Conservation (phyloP, 1,284 basidiomycete species). For the Microbotryomycetes sp. region DNA sequence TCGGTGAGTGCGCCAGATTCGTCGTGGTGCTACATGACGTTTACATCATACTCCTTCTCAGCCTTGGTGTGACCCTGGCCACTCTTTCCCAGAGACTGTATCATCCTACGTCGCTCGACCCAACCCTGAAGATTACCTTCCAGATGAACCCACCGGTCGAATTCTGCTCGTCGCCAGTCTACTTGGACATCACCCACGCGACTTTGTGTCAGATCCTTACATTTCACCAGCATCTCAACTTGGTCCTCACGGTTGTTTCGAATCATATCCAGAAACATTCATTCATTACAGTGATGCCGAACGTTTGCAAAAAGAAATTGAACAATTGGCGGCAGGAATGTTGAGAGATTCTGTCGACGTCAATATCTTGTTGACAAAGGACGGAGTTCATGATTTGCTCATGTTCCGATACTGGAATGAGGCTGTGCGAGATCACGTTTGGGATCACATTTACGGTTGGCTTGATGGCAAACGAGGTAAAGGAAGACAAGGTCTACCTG, state of each 20-base stretch:
- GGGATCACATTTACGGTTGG: conserved; percentile 20
- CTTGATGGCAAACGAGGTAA: not conserved
- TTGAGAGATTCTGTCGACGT: conserved; percentile 14
- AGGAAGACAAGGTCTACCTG: not conserved
- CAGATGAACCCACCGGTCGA: conserved; percentile 23
- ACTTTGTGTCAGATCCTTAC: conserved; percentile 22
- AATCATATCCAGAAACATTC: conserved; percentile 22
- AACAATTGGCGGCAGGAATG: conserved; percentile 19
- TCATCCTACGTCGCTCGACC: conserved; percentile 20
- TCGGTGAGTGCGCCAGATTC: conserved; percentile 4
- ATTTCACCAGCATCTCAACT: conserved; percentile 26
- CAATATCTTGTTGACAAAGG: conserved; percentile 22
- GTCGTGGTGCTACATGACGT: no score
- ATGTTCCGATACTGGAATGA: conserved; percentile 32
- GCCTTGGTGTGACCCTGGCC: conserved; percentile 25
- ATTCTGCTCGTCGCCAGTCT: conserved; percentile 23
- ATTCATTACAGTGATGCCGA: conserved; percentile 31
- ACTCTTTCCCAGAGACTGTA: conserved; percentile 22
- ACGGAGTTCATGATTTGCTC: conserved; percentile 29
- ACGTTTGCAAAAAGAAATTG: conserved; percentile 29
- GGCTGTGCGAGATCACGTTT: conserved; percentile 10
- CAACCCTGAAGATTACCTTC: conserved; percentile 30
- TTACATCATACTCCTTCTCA: no score
- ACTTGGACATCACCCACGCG: conserved; percentile 23
- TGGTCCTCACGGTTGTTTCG: conserved; percentile 23